phyloP scores from a whole-genome alignment of 139 green algal genomes.

The Chlorella sorokiniana region DNA sequence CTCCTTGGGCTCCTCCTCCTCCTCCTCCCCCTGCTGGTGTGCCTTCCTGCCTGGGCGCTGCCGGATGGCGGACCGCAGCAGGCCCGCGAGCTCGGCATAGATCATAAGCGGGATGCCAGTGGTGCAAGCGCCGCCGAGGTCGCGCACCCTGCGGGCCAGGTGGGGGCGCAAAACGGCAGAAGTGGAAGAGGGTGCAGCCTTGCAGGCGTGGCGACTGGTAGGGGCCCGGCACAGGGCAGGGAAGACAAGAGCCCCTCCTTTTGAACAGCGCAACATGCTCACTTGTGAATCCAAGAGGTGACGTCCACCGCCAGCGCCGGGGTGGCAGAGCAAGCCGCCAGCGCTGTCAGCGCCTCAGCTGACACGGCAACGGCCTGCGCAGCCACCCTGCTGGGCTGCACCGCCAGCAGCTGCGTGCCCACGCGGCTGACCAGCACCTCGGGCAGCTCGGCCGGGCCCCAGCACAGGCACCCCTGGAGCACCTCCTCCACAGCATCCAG shows the following conservation, averaged over 20 bases:
- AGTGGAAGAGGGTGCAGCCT: no score
- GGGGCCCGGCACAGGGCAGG: not conserved
- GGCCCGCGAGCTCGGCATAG: not conserved
- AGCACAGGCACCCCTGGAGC: no score
- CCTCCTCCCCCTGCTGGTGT: not conserved
- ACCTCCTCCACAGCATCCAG: no score
- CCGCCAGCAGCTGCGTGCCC: no score
- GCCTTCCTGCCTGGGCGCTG: not conserved
- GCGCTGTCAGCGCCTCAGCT: not conserved
- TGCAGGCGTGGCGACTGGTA: no score
- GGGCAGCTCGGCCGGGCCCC: no score
- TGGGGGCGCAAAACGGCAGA: no score
- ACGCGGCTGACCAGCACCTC: no score
- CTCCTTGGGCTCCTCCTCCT: not conserved
- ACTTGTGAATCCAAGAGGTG: not conserved
- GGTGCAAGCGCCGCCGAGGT: not conserved
- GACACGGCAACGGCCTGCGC: no score
- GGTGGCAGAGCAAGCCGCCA: not conserved
- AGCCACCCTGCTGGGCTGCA: no score
- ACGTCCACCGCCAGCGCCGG: not conserved
- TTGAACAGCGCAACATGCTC: no score
- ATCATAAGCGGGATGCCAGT: not conserved
- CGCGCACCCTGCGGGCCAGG: no score
- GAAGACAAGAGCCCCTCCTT: not conserved
- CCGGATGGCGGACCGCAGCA: not conserved